phyloP scores from a whole-genome alignment of 2,329 filamentous ascomycete species.

The Aschersonia sp. region DNA sequence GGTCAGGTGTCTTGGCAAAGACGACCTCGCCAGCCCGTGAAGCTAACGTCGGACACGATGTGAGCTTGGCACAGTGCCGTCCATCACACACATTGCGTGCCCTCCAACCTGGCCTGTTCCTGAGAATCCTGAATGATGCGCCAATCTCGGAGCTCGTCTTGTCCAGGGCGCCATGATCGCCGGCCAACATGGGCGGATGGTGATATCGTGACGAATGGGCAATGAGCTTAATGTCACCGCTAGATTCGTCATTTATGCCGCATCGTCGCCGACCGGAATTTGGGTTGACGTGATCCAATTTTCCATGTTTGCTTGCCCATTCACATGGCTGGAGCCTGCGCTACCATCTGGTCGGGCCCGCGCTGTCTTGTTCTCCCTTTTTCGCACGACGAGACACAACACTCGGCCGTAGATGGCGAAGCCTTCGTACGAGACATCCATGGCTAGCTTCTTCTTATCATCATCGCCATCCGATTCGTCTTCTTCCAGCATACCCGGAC shows the following conservation, averaged over 20 bases:
- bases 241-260: not conserved
- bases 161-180: not conserved
- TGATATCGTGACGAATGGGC: not conserved
- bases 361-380: constrained; percentile 42
- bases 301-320: constrained; percentile 60
- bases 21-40: not conserved
- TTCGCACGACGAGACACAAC: constrained; percentile 76
- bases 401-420: constrained; percentile 93
- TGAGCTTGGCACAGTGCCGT: not conserved
- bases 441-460: constrained; percentile 81
- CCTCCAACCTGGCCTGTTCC: not conserved
- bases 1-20: not conserved
- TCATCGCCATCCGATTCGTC: constrained; percentile 25
- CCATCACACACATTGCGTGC: not conserved
- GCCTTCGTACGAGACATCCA: constrained; percentile 83
- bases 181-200: not conserved
- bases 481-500: constrained; percentile 11
- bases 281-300: constrained; percentile 78
- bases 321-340: constrained; percentile 15
- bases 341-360: constrained; percentile 15
- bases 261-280: constrained; percentile 28
- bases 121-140: not conserved
- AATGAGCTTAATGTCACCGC: not conserved
- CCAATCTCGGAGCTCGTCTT: not conserved
- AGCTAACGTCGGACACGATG: not conserved